These are phyloP conservation scores for Paecilomyces niveus DNA, from an alignment of 2,329 filamentous ascomycete species.

Conservation along the genomic window DNA sequence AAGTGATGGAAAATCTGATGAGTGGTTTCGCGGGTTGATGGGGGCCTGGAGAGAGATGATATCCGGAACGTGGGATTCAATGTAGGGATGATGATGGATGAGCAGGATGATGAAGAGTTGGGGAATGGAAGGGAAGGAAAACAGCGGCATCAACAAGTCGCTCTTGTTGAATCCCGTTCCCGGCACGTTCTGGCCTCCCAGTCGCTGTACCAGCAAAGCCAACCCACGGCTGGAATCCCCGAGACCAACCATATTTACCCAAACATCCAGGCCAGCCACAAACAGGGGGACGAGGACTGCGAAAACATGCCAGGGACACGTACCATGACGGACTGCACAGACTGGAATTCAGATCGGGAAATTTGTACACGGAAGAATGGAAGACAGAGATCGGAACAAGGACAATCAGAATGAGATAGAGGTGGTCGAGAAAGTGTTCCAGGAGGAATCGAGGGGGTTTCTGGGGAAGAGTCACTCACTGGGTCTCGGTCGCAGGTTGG, in stretches of 20 bases:
- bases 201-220: background rate
- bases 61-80: background rate
- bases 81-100: slow-evolving; percentile 1
- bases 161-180: slow-evolving; percentile 4
- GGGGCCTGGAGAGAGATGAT: background rate
- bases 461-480: background rate
- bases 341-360: background rate
- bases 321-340: background rate
- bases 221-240: background rate
- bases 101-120: slow-evolving; percentile 1
- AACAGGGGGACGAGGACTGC: background rate
- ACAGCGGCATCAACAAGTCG: background rate
- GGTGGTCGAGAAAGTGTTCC: background rate
- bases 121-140: background rate
- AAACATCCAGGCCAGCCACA: background rate
- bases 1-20: background rate
- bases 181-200: background rate
- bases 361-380: background rate
- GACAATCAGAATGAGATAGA: background rate
- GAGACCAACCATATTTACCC: background rate
- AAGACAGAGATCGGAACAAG: background rate
- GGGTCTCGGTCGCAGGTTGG: background rate
- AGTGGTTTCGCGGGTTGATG: background rate
- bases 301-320: background rate
- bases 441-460: background rate